Evolutionary conservation across 163 green algal species (phyloP), one percentile per base, ranked within the genome.

Genomic region (Scenedesmus sp.): DNA sequence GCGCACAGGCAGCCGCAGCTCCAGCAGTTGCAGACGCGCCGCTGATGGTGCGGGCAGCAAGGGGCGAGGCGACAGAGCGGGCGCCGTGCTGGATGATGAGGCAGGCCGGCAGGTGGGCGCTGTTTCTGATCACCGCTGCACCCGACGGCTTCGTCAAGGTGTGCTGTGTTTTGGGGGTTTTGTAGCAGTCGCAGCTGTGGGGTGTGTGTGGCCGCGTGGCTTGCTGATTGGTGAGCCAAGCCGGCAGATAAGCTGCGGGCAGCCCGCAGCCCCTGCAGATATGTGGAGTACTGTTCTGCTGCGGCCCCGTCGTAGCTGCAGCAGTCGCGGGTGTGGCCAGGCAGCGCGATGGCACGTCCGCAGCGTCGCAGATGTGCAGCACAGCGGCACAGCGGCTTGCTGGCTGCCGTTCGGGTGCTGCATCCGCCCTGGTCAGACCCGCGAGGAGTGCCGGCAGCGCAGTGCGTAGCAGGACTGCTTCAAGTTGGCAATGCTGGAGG

Each of bases 1-100:
- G 88, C 12, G 88, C 88, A 3, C 87, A 91, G 42, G 83, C 88
- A 43, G 59, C 88, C 44, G 35, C 76, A 59, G 87, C 87, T 37
- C 35, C 81, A 20, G 81, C 88, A 76, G 89, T 72, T 30, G 89
- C 89, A 59, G 82, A 86, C 0, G 81, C 79, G 22, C 97, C 97
- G 2, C 93, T 99, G 1, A 96, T 99, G 95, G 95, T 99, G 2
- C 93, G 97, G 30, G 97, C 97, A 44, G 96, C 96, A 2, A 92
- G 97, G 35, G 97, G 97, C 18, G 96, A 99, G 87, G 90, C 93
- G 16, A 93, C 98, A 0, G 97, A 99, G 90, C 93, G 97, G 0
- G 89, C 97, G 3, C 97, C 97, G 3, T 98, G 96, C 93, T 99
- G 97, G 98, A 99, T 99, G 97, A 99, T 99, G 98, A 94, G 98